These are phyloP conservation scores for Candida ipomoeae DNA, from an alignment of 805 yeast genomes.

Conservation along the genomic window DNA sequence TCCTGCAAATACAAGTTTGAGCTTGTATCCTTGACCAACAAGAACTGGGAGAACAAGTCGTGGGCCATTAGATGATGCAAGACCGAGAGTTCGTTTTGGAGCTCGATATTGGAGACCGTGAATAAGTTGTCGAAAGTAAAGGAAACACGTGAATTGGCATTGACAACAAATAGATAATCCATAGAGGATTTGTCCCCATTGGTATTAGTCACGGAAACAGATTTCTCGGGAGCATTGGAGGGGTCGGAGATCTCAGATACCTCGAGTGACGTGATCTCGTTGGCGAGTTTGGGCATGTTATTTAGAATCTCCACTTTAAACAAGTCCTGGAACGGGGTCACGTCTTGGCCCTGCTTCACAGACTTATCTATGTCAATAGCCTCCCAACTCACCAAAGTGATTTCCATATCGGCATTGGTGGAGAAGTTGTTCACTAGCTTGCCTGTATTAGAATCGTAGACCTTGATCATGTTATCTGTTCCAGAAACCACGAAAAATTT, in stretches of 20 bases:
- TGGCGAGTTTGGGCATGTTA: constrained; percentile 34
- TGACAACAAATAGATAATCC: constrained; percentile 26
- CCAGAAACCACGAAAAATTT: constrained; percentile 44
- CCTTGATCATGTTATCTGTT: constrained; percentile 36
- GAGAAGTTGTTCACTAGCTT: constrained; percentile 27
- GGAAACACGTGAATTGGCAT: constrained; percentile 20
- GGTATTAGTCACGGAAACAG: constrained; percentile 12
- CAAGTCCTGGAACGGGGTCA: constrained; percentile 18
- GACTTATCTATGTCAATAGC: constrained; percentile 7
- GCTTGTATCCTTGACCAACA: constrained; percentile 18
- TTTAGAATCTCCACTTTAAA: constrained; percentile 26
- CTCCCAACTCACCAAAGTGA: constrained; percentile 18
- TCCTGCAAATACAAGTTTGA: constrained; percentile 14
- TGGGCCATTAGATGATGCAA: constrained; percentile 21
- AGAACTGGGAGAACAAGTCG: constrained; percentile 26
- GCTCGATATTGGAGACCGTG: constrained; percentile 23
- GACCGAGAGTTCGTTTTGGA: constrained; percentile 16
- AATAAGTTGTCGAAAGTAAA: constrained; percentile 30
- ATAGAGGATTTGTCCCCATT: constrained; percentile 10
- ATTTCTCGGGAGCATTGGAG: constrained; percentile 4
- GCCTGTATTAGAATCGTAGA: constrained; percentile 47
- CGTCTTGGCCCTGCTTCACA: not conserved
- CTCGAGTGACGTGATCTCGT: constrained; percentile 6
- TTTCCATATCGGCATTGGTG: constrained; percentile 15
- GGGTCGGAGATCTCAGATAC: constrained; percentile 9